phyloP scores from a whole-genome alignment of 805 yeast species.

The Ogataea nitratoaversa region DNA sequence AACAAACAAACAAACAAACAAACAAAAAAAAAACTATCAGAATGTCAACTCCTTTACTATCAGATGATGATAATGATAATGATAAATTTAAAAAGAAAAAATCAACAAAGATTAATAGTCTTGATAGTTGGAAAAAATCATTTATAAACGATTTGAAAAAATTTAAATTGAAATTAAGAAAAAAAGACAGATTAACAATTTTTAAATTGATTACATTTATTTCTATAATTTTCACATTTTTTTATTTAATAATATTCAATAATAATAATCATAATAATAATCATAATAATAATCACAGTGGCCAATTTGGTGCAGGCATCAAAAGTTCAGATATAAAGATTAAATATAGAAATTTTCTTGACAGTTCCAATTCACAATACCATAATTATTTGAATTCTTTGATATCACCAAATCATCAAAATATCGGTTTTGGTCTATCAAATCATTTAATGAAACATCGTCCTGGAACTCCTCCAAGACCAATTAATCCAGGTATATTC shows the following conservation, averaged over 20 bases:
- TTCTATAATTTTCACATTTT: too few species aligned
- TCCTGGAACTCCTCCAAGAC: constrained; percentile 27
- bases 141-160: constrained; percentile 4
- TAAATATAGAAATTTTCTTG: constrained; percentile 17
- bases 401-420: constrained; percentile 20
- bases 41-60: constrained; percentile 8
- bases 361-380: constrained; percentile 11
- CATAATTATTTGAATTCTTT: constrained; percentile 24
- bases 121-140: constrained; percentile 1
- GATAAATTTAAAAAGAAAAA: constrained; percentile 18
- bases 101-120: constrained; percentile 6
- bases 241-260: too few species aligned
- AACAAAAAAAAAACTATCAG: not conserved
- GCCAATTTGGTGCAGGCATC: not conserved
- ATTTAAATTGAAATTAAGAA: constrained; percentile 7
- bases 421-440: constrained; percentile 22
- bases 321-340: not conserved
- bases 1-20: too few species aligned
- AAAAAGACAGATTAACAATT: constrained; percentile 9
- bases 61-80: constrained; percentile 13
- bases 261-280: not conserved
- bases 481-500: constrained; percentile 26
- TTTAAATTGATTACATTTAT: constrained; percentile 2
- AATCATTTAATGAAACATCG: constrained; percentile 15
- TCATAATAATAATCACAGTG: not conserved